A percentile compares a stretch with the other conserved stretches of the same genome.
phyloP scores from a whole-genome alignment of 257 asterid genomes.

The Anisodus tanguticus region DNA sequence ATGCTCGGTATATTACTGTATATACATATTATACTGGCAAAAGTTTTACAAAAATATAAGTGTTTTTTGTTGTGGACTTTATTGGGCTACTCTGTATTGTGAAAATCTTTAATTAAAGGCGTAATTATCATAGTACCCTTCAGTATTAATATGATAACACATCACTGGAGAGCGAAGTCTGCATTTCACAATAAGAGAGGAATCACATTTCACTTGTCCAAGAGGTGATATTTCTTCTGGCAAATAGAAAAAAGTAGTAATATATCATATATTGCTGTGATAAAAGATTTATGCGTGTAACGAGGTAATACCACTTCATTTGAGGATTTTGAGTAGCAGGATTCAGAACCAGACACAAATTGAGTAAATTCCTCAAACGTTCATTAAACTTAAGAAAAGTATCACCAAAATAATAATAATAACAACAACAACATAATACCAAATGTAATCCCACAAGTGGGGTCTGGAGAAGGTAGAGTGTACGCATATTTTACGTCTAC shows the following conservation, averaged over 20 bases:
- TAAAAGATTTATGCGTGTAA: neutral
- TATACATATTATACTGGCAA: neutral
- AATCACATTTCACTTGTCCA: neutral
- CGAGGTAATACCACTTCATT: neutral
- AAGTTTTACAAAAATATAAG: neutral
- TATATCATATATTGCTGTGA: neutral
- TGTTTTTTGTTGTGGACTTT: neutral
- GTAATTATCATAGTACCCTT: neutral
- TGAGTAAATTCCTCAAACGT: no score
- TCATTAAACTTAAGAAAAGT: no score
- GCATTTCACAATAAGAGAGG: neutral
- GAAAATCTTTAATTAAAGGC: neutral
- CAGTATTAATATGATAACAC: neutral
- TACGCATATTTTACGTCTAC: no score
- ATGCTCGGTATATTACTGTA: neutral
- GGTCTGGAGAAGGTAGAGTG: no score
- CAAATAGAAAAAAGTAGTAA: neutral
- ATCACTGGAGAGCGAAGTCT: neutral
- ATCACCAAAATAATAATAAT: no score
- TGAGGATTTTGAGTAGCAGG: neutral
- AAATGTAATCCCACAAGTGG: no score
- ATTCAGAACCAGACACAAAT: neutral
- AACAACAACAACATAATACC: no score
- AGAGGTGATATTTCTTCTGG: neutral
- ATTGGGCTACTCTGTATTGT: neutral